Conservation (phyloP, 805 yeast species). For the Lipomyces spencermartinsiae region DNA sequence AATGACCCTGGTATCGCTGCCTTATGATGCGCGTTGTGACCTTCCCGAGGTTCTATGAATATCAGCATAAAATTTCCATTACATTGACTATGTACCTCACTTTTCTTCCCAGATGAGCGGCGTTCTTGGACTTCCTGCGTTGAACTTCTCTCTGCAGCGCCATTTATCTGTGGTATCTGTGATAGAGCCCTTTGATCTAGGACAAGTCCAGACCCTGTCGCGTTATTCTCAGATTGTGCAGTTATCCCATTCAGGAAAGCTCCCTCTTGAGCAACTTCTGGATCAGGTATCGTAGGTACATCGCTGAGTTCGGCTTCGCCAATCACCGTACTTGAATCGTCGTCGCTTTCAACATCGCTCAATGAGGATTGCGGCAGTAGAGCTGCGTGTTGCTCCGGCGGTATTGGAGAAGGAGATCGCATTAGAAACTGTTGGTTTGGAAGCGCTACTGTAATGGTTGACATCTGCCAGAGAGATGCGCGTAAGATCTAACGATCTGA, state of each 20-base stretch:
- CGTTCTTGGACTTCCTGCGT: conserved; percentile 1
- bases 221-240: background rate
- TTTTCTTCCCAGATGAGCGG: conserved; percentile 21
- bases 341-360: conserved; percentile 3
- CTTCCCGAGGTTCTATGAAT: conserved; percentile 30
- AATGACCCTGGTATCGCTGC: conserved; percentile 6
- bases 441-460: conserved; percentile 1
- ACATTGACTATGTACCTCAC: conserved; percentile 9
- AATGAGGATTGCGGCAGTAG: background rate
- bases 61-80: background rate
- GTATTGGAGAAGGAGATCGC: conserved; percentile 9
- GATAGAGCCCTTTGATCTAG: background rate
- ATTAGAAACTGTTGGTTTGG: background rate
- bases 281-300: background rate
- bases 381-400: conserved; percentile 8
- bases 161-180: background rate
- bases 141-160: background rate
- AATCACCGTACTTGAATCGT: conserved; percentile 10
- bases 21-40: conserved; percentile 23
- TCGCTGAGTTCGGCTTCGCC: conserved; percentile 6
- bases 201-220: background rate
- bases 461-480: background rate
- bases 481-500: conserved; percentile 2
- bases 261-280: background rate
- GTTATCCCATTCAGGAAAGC: background rate